These are phyloP conservation scores for Talaromyces borbonicus DNA, from an alignment of 495 filamentous ascomycete genomes.

Conservation along the genomic window DNA sequence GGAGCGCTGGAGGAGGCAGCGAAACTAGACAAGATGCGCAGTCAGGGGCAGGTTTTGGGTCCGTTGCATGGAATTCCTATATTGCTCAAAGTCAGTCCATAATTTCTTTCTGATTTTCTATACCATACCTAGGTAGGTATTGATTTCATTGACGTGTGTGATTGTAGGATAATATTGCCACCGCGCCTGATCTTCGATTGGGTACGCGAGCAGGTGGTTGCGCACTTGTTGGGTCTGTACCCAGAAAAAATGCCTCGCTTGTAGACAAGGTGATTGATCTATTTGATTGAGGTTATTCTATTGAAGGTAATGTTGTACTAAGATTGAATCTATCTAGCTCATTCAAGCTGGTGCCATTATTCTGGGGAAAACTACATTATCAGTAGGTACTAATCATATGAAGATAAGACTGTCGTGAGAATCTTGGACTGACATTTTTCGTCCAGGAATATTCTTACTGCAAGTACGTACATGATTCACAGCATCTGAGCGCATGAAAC, in stretches of 20 bases:
- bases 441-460: neutral
- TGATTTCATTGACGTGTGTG: too few species aligned
- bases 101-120: too few species aligned
- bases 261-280: neutral
- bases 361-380: neutral
- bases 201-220: neutral
- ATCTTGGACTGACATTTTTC: too few species aligned
- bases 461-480: neutral
- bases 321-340: neutral
- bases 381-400: neutral
- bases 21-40: neutral
- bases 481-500: neutral
- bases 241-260: neutral
- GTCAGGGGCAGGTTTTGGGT: neutral
- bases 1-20: neutral
- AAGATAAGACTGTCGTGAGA: too few species aligned
- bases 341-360: neutral
- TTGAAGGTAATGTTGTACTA: neutral
- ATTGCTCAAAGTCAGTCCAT: neutral
- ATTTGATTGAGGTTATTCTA: too few species aligned
- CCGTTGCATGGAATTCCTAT: neutral
- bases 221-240: neutral
- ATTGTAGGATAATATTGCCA: neutral
- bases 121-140: too few species aligned
- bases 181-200: neutral